Conservation (phyloP, 129 eudicot species). For the Flaveria bidentis region DNA sequence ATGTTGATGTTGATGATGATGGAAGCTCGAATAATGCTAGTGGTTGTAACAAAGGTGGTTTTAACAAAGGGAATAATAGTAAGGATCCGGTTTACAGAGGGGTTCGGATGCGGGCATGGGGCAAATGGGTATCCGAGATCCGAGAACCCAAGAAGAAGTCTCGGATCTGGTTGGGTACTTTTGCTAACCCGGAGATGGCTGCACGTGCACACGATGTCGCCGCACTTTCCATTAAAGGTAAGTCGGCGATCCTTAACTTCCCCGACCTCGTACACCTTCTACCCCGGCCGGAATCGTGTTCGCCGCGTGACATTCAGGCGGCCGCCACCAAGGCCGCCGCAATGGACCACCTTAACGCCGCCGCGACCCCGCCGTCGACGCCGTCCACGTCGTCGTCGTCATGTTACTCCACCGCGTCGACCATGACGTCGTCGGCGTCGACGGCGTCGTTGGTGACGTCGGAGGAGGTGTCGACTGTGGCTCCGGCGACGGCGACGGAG, state of each 20-base stretch:
- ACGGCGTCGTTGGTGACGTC: conserved; percentile 35
- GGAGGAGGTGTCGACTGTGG: conserved; percentile 39
- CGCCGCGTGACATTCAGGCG: conserved; percentile 77
- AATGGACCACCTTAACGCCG: conserved; percentile 48
- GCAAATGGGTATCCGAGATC: conserved; percentile 89
- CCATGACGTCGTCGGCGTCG: conserved; percentile 48
- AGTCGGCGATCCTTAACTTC: conserved; percentile 73
- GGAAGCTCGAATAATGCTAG: not conserved
- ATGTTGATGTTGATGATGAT: not conserved
- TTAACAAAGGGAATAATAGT: not conserved
- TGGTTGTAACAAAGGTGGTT: too few species aligned
- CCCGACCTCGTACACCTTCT: conserved; percentile 57
- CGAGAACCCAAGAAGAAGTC: conserved; percentile 85
- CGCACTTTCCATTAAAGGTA: conserved; percentile 66
- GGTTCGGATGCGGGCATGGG: conserved; percentile 88
- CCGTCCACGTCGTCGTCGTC: conserved; percentile 36
- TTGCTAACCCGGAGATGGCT: conserved; percentile 84
- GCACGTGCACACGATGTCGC: conserved; percentile 97
- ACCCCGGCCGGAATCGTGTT: conserved; percentile 70
- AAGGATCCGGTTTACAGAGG: conserved; percentile 80
- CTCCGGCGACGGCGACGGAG: conserved; percentile 28
- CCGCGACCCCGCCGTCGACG: conserved; percentile 21
- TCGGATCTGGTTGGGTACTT: conserved; percentile 92
- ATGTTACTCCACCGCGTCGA: conserved; percentile 34
- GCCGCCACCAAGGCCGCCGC: conserved; percentile 81